phyloP scores from a whole-genome alignment of 805 yeast genomes.

The Ogataea nakhonphanomensis region DNA sequence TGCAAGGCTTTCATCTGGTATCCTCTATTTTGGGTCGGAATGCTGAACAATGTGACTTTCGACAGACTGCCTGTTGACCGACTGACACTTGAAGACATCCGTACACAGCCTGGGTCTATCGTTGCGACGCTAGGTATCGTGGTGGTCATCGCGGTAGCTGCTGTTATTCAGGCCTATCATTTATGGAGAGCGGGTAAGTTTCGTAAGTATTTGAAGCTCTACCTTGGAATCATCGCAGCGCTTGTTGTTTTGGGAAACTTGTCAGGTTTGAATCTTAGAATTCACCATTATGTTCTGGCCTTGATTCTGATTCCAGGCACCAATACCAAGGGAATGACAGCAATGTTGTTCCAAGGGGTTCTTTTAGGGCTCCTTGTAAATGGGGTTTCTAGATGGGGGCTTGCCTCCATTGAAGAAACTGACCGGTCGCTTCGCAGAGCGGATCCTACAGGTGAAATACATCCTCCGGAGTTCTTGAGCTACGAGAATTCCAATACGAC shows the following conservation, averaged over 20 bases:
- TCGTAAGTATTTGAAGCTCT: conserved; percentile 53
- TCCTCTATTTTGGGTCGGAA: conserved; percentile 79
- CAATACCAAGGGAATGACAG: conserved; percentile 64
- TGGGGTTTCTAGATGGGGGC: conserved; percentile 92
- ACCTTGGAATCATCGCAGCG: conserved; percentile 42
- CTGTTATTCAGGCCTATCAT: conserved; percentile 68
- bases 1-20: conserved; percentile 61
- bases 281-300: conserved; percentile 80
- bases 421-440: conserved; percentile 61
- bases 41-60: conserved; percentile 81
- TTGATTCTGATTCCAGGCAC: conserved; percentile 81
- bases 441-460: conserved; percentile 58
- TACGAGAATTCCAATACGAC: conserved; percentile 32
- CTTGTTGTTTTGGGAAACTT: conserved; percentile 45
- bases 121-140: conserved; percentile 56
- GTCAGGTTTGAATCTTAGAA: conserved; percentile 69
- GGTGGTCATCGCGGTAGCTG: conserved; percentile 47
- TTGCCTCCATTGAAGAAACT: conserved; percentile 85
- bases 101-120: conserved; percentile 73
- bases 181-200: conserved; percentile 79
- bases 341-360: conserved; percentile 78
- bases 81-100: conserved; percentile 66
- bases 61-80: conserved; percentile 88
- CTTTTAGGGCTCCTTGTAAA: conserved; percentile 75
- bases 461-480: conserved; percentile 49